Percentiles rank a stretch among this genome's conserved stretches.
phyloP scores from a whole-genome alignment of 2,329 filamentous ascomycete species.

The Ascochyta viciae-villosae region DNA sequence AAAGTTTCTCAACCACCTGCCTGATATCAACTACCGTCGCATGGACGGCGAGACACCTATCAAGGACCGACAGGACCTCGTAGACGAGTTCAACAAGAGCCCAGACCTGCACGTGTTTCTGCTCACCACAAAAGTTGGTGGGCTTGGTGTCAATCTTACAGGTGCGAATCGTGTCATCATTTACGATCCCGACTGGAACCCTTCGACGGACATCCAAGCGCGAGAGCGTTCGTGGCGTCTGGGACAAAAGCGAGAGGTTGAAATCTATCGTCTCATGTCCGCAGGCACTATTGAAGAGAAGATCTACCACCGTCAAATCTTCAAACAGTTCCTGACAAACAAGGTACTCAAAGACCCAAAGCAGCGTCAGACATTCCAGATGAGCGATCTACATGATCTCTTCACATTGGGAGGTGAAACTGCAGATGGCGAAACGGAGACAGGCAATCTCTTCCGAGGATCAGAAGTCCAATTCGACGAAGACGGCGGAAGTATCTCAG shows the following conservation, averaged over 20 bases:
- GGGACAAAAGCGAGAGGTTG: slow-evolving; percentile 92
- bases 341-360: slow-evolving; percentile 95
- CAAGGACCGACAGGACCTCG: slow-evolving; percentile 84
- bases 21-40: slow-evolving; percentile 77
- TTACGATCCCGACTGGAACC: slow-evolving; percentile 98
- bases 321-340: slow-evolving; percentile 97
- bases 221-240: slow-evolving; percentile 94
- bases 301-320: slow-evolving; percentile 98
- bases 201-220: slow-evolving; percentile 93
- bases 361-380: slow-evolving; percentile 87
- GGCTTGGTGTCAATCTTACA: slow-evolving; percentile 91
- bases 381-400: slow-evolving; percentile 88
- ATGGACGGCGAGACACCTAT: slow-evolving; percentile 96
- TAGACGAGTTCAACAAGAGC: slow-evolving; percentile 90
- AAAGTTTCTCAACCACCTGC: slow-evolving; percentile 72
- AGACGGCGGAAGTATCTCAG: slow-evolving; percentile 28
- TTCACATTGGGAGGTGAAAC: slow-evolving; percentile 78
- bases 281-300: slow-evolving; percentile 98
- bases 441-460: slow-evolving; percentile 85
- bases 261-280: slow-evolving; percentile 97
- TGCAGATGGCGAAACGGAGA: slow-evolving; percentile 74
- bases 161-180: slow-evolving; percentile 97
- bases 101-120: slow-evolving; percentile 85
- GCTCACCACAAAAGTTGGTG: slow-evolving; percentile 93
- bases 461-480: slow-evolving; percentile 73